These are phyloP conservation scores for sweet orange (Citrus sinensis) DNA, from an alignment of 345 rosid species.

Conservation along the genomic window DVS_A1.0 CM039164.1:22034001-22034500, in stretches of 20 bases:
- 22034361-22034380: background rate
- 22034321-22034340: background rate
- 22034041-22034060: background rate
- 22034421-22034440: slow-evolving; percentile 64
- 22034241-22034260: background rate
- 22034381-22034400: background rate
- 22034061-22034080: background rate
- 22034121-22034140: background rate
- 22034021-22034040: background rate
- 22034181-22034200: background rate
- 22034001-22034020: background rate
- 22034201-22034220: background rate
- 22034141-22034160: background rate
- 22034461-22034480: slow-evolving; percentile 66
- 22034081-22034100: background rate
- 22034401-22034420: slow-evolving; percentile 24
- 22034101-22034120: background rate
- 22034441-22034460: slow-evolving; percentile 75
- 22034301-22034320: background rate
- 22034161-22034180: background rate
- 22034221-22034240: background rate
- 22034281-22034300: background rate
- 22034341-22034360: slow-evolving; percentile 6
- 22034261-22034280: slow-evolving; percentile 11
- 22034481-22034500: slow-evolving; percentile 89